Percentiles rank a stretch among this genome's conserved stretches.
Conservation (phyloP, 2,329 filamentous ascomycete genomes). For the Immersiporthe knoxdaviesiana region DNA sequence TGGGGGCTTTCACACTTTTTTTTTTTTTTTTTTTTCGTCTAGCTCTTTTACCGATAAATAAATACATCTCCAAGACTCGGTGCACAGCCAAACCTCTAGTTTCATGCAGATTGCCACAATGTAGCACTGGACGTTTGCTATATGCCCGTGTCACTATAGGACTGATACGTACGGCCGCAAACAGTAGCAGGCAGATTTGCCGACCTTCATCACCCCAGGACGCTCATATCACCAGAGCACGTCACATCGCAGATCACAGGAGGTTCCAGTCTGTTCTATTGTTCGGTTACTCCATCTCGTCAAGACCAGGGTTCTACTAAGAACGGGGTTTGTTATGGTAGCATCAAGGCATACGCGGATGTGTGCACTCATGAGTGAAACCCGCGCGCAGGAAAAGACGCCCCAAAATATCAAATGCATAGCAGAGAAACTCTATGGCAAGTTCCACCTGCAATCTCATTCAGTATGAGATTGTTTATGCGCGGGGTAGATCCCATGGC, state of each 20-base stretch:
- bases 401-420: background rate
- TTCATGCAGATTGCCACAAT: background rate
- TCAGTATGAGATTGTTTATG: background rate
- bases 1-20: background rate
- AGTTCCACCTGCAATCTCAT: background rate
- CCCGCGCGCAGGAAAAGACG: background rate
- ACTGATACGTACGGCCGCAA: background rate
- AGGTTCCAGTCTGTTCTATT: background rate
- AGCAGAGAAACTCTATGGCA: background rate
- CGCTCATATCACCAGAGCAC: background rate
- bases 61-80: background rate
- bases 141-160: background rate
- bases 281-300: background rate
- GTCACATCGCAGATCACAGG: background rate
- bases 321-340: too few relatives aligned
- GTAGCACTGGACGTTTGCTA: background rate
- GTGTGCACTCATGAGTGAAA: background rate
- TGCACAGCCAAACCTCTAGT: background rate
- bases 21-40: background rate
- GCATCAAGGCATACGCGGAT: background rate
- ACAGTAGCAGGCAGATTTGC: background rate
- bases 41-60: background rate
- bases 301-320: background rate
- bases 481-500: background rate
- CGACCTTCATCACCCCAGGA: background rate